phyloP scores from a whole-genome alignment of 192 early-diverging fungal species.

The Backusella sp. region DNA sequence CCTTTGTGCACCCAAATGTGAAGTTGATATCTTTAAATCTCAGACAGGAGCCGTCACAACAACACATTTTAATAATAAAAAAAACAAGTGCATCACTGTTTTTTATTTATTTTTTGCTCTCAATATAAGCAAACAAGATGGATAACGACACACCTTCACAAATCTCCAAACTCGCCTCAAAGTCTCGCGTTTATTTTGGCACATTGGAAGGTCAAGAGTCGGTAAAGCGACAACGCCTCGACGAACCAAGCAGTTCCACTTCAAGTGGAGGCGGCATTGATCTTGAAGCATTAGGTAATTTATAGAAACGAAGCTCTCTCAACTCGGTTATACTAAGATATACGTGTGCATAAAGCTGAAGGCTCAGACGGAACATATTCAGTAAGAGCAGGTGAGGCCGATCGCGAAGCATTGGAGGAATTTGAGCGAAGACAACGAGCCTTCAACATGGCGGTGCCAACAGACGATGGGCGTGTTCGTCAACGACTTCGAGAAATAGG shows the following conservation, averaged over 20 bases:
- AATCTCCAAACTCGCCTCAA: slow-evolving; percentile 29
- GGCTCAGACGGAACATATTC: slow-evolving; percentile 44
- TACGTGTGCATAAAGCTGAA: not conserved
- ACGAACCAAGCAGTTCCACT: slow-evolving; percentile 25
- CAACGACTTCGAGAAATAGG: slow-evolving; percentile 69
- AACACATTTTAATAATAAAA: not conserved
- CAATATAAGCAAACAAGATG: slow-evolving; percentile 2
- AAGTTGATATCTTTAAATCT: not conserved
- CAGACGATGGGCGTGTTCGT: slow-evolving; percentile 81
- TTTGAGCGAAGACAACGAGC: slow-evolving; percentile 78
- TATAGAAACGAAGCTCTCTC: too few species aligned
- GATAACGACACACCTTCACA: slow-evolving; percentile 9
- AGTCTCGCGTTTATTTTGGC: slow-evolving; percentile 63
- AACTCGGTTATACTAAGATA: too few species aligned
- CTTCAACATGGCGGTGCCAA: slow-evolving; percentile 83
- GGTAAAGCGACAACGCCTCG: slow-evolving; percentile 40
- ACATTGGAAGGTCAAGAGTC: slow-evolving; percentile 53
- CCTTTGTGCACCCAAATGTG: too few species aligned
- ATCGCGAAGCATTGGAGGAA: slow-evolving; percentile 60
- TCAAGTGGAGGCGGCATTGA: slow-evolving; percentile 16
- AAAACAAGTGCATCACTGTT: not conserved
- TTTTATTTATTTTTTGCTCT: not conserved
- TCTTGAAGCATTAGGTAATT: slow-evolving; percentile 19
- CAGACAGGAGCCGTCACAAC: not conserved
- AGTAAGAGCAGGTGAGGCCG: slow-evolving; percentile 46